A percentile compares a stretch with the other conserved stretches of the same genome.
Conservation (phyloP, 345 rosid genomes). For the Dovyalis caffra region DNA sequence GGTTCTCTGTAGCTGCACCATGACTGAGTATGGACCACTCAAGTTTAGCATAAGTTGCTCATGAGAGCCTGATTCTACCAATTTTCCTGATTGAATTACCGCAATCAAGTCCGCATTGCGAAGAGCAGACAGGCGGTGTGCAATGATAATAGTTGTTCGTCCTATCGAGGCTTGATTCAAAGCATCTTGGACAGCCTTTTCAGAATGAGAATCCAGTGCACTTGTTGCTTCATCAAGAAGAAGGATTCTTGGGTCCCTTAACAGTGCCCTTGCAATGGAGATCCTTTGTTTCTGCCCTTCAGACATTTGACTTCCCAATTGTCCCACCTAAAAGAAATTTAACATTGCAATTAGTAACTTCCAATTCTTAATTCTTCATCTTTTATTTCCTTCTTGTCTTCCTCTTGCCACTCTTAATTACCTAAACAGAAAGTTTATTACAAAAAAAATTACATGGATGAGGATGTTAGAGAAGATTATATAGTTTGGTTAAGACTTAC, state of each 20-base stretch:
- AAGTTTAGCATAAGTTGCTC: conserved; percentile 39
- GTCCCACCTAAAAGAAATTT: background rate
- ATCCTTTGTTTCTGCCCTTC: conserved; percentile 15
- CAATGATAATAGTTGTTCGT: conserved; percentile 27
- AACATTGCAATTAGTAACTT: background rate
- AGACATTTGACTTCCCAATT: conserved; percentile 7
- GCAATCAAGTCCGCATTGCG: conserved; percentile 37
- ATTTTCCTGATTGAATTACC: conserved; percentile 41
- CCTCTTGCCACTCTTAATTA: background rate
- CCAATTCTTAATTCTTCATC: background rate
- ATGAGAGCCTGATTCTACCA: conserved; percentile 50
- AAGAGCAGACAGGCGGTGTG: conserved; percentile 25
- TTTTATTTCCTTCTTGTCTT: background rate
- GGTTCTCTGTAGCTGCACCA: conserved; percentile 42
- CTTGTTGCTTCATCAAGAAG: conserved; percentile 39
- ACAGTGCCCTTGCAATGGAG: conserved; percentile 11
- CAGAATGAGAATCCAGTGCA: conserved; percentile 34
- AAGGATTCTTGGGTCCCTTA: conserved; percentile 11
- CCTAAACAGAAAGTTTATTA: too few species aligned
- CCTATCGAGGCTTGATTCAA: conserved; percentile 28
- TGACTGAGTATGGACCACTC: conserved; percentile 29
- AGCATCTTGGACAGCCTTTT: conserved; percentile 37
- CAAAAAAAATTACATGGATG: too few species aligned
- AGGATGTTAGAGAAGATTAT: background rate
- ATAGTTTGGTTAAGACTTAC: background rate